These are phyloP conservation scores for Jasminum sambac DNA, from an alignment of 257 asterid genomes.

Conservation along the genomic window DNA sequence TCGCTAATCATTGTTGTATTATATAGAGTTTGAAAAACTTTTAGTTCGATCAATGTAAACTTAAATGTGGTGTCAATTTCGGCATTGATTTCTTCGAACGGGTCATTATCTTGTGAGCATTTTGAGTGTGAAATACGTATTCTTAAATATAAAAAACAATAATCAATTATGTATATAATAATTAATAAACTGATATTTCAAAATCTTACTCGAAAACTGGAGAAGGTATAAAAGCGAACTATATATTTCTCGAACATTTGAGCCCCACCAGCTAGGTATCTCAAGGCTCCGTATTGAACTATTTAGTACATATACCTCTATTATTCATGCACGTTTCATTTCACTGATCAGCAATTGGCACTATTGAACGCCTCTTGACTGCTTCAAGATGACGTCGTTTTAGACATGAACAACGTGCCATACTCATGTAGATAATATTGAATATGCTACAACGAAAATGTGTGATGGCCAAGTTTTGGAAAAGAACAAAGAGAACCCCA, in stretches of 20 bases:
- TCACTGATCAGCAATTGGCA: neutral
- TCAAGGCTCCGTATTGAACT: neutral
- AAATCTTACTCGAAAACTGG: too few relatives aligned
- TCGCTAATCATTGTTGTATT: too few relatives aligned
- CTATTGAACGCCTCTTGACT: neutral
- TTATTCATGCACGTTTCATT: neutral
- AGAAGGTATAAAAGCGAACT: neutral
- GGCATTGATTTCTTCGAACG: too few relatives aligned
- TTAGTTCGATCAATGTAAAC: too few relatives aligned
- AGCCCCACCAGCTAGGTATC: neutral
- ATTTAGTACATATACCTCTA: neutral
- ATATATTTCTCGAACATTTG: neutral
- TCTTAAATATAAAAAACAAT: too few relatives aligned
- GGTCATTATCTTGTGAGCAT: too few relatives aligned
- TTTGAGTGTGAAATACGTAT: too few relatives aligned
- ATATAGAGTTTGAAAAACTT: too few relatives aligned
- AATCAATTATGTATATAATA: too few relatives aligned
- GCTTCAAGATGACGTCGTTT: neutral
- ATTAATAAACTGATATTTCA: too few relatives aligned
- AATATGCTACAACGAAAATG: constrained; percentile 16
- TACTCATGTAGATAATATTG: constrained; percentile 24
- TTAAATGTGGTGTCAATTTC: too few relatives aligned
- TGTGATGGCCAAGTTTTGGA: constrained; percentile 29
- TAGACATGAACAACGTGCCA: neutral
- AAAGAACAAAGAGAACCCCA: constrained; percentile 17